Conservation (phyloP, 2,329 filamentous ascomycete species). For the Diaporthe sp. region DNA sequence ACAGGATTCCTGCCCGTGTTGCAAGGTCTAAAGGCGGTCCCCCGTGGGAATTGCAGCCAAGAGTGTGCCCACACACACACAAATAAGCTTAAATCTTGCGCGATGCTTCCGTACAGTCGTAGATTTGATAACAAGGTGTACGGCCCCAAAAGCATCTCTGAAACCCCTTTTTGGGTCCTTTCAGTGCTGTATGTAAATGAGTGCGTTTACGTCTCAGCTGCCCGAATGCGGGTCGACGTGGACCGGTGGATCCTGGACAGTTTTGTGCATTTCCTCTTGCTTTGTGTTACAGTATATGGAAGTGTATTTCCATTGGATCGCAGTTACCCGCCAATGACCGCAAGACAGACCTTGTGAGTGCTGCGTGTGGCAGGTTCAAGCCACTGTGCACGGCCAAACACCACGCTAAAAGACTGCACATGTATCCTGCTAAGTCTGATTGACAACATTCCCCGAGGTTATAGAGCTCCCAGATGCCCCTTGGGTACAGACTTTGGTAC, state of each 20-base stretch:
- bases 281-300: not conserved
- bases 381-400: not conserved
- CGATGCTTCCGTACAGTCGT: conserved; percentile 15
- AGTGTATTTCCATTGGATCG: not conserved
- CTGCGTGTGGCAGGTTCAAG: no score
- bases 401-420: not conserved
- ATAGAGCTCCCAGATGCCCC: not conserved
- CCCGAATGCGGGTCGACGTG: not conserved
- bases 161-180: not conserved
- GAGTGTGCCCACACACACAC: not conserved
- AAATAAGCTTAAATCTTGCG: conserved; percentile 24
- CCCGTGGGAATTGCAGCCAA: not conserved
- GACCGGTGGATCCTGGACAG: not conserved
- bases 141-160: not conserved
- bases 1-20: not conserved
- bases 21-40: not conserved
- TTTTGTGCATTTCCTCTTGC: not conserved
- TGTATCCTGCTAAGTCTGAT: not conserved
- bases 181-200: not conserved
- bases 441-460: not conserved
- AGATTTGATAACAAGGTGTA: not conserved
- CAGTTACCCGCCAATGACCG: not conserved
- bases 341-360: no score
- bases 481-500: not conserved
- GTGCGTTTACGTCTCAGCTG: not conserved